phyloP scores from a whole-genome alignment of 805 yeast species.

The Candida parachauliodes region DNA sequence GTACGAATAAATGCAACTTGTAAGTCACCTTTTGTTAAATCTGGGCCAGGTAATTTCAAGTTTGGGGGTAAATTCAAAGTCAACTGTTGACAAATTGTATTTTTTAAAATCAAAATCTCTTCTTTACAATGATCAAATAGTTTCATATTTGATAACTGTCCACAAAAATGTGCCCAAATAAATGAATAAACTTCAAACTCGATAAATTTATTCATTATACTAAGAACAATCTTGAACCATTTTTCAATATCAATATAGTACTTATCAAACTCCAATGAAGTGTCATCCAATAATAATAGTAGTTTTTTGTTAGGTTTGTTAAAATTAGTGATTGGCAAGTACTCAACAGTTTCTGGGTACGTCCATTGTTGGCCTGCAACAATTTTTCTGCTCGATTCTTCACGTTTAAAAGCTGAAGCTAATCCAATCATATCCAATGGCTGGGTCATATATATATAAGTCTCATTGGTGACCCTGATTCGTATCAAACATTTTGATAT shows the following conservation, averaged over 20 bases:
- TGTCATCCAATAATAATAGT: slow-evolving; percentile 10
- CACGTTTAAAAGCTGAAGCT: slow-evolving; percentile 56
- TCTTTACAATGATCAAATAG: slow-evolving; percentile 43
- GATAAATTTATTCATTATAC: slow-evolving; percentile 48
- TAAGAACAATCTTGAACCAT: slow-evolving; percentile 51
- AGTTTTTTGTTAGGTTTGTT: slow-evolving; percentile 35
- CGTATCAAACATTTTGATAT: slow-evolving; percentile 52
- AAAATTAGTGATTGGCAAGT: slow-evolving; percentile 44
- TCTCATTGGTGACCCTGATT: slow-evolving; percentile 46
- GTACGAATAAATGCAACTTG: slow-evolving; percentile 64
- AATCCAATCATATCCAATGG: slow-evolving; percentile 66
- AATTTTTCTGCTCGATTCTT: slow-evolving; percentile 16
- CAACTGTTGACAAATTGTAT: slow-evolving; percentile 57
- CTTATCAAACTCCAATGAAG: slow-evolving; percentile 7
- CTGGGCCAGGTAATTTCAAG: slow-evolving; percentile 33
- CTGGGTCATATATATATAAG: slow-evolving; percentile 44
- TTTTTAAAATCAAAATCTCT: slow-evolving; percentile 39
- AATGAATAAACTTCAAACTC: slow-evolving; percentile 73
- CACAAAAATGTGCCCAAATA: slow-evolving; percentile 63
- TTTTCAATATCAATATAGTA: slow-evolving; percentile 38
- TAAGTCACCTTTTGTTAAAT: slow-evolving; percentile 54
- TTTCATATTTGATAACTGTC: slow-evolving; percentile 59
- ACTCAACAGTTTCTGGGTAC: slow-evolving; percentile 55
- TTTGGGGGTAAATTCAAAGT: slow-evolving; percentile 44
- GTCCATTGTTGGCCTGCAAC: slow-evolving; percentile 43